Conservation (phyloP, 2,329 filamentous ascomycete genomes). For the Phialocephala subalpina region DNA sequence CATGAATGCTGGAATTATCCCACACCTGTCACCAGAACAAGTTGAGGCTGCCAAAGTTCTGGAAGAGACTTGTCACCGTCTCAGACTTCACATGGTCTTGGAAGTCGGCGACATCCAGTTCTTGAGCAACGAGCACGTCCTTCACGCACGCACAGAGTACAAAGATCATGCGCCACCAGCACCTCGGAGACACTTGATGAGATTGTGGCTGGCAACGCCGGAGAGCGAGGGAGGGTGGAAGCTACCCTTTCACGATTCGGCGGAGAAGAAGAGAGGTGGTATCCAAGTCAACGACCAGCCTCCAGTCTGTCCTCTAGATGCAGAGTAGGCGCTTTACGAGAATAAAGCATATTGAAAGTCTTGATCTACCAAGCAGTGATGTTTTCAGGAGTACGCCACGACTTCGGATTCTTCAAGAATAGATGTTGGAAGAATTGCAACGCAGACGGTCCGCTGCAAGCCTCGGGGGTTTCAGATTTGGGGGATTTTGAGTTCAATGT, state of each 20-base stretch:
- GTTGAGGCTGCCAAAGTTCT: constrained; percentile 71
- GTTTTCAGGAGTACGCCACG: no score
- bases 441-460: no score
- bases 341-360: neutral
- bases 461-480: no score
- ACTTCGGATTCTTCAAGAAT: no score
- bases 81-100: constrained; percentile 84
- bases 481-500: neutral
- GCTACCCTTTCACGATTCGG: constrained; percentile 81
- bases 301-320: constrained; percentile 79
- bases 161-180: constrained; percentile 73
- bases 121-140: constrained; percentile 78
- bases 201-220: constrained; percentile 85
- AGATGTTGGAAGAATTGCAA: no score
- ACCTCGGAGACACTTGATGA: constrained; percentile 79
- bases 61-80: constrained; percentile 69
- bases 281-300: constrained; percentile 86
- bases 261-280: constrained; percentile 86
- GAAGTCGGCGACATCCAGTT: constrained; percentile 92
- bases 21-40: constrained; percentile 74
- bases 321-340: constrained; percentile 61
- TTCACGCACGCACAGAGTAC: constrained; percentile 85
- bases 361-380: no score
- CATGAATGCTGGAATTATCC: constrained; percentile 74
- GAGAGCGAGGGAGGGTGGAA: constrained; percentile 86